Conservation (phyloP, 2,329 filamentous ascomycete species). For the Fusarium concolor region DNA sequence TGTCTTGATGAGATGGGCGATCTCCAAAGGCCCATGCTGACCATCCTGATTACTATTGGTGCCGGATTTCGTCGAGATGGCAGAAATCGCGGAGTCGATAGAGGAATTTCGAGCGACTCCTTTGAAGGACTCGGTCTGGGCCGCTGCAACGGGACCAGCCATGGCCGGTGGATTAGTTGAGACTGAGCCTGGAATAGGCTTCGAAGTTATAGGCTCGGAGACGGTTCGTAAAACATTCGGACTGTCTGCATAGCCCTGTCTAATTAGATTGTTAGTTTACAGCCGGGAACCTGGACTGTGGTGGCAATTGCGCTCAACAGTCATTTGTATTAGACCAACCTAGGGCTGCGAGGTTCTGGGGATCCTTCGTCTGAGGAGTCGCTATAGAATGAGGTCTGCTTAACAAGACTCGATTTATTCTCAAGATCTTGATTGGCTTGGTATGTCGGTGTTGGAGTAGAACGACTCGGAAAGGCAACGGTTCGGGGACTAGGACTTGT, state of each 20-base stretch:
- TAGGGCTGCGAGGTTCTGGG: conserved; percentile 49
- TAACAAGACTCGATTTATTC: conserved; percentile 22
- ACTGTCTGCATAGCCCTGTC: conserved; percentile 42
- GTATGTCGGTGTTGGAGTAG: conserved; percentile 45
- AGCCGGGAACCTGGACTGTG: neutral
- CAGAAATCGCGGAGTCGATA: conserved; percentile 92
- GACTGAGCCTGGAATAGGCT: conserved; percentile 56
- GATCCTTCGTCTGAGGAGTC: conserved; percentile 53
- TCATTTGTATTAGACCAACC: conserved; percentile 45
- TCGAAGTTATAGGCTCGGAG: conserved; percentile 58
- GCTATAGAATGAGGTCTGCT: conserved; percentile 52
- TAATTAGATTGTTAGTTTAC: conserved; percentile 38
- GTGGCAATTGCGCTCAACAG: conserved; percentile 3
- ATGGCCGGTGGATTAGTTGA: conserved; percentile 57
- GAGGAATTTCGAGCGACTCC: conserved; percentile 79
- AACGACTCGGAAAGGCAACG: conserved; percentile 37
- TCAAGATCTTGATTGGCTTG: conserved; percentile 31
- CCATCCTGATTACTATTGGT: conserved; percentile 68
- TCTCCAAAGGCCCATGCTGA: conserved; percentile 75
- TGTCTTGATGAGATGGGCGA: conserved; percentile 80
- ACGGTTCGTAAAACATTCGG: conserved; percentile 64
- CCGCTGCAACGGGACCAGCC: conserved; percentile 59
- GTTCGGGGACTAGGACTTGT: conserved; percentile 55
- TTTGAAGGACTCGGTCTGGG: conserved; percentile 55
- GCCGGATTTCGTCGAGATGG: conserved; percentile 71